A percentile compares a stretch with the other conserved stretches of the same genome.
Evolutionary conservation across 2,329 filamentous ascomycete genomes (phyloP).

Genomic region (Grosmannia huntii): DNA sequence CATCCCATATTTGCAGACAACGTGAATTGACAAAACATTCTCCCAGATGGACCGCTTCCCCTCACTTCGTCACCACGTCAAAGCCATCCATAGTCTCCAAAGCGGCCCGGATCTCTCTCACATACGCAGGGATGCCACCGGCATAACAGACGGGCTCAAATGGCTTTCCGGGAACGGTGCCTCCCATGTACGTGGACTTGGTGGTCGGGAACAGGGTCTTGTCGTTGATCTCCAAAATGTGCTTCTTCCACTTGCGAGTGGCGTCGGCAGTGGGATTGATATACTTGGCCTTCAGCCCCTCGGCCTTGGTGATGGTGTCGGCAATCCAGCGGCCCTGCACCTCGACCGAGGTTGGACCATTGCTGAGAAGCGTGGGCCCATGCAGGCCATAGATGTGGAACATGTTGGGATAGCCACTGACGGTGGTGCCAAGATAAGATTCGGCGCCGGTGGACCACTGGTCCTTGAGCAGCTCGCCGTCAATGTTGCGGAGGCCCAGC

Average conservation of each 20-base stretch:
- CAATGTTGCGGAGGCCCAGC: conserved; percentile 29
- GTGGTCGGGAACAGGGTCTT: conserved; percentile 34
- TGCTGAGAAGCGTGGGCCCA: conserved; percentile 41
- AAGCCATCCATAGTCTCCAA: conserved; percentile 25
- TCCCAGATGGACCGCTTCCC: too few species aligned
- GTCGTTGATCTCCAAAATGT: conserved; percentile 33
- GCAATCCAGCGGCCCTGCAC: conserved; percentile 44
- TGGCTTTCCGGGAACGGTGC: conserved; percentile 38
- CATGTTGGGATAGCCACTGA: conserved; percentile 35
- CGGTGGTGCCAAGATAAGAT: conserved; percentile 31
- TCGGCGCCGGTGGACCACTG: conserved; percentile 27
- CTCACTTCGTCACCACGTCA: conserved; percentile 6
- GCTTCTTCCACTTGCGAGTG: conserved; percentile 34
- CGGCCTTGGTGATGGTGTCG: conserved; percentile 35
- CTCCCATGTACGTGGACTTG: conserved; percentile 42
- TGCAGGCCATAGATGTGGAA: conserved; percentile 43
- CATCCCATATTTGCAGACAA: background rate
- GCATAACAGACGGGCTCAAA: conserved; percentile 38
- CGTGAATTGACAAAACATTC: too few species aligned
- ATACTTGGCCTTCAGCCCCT: conserved; percentile 30
- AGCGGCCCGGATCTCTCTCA: conserved; percentile 18
- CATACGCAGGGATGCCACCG: conserved; percentile 26
- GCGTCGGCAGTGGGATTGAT: conserved; percentile 36
- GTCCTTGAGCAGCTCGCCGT: conserved; percentile 24
- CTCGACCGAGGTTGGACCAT: conserved; percentile 41